phyloP scores from a whole-genome alignment of 768 basidiomycete genomes.

The Gelatoporia subvermispora region DNA sequence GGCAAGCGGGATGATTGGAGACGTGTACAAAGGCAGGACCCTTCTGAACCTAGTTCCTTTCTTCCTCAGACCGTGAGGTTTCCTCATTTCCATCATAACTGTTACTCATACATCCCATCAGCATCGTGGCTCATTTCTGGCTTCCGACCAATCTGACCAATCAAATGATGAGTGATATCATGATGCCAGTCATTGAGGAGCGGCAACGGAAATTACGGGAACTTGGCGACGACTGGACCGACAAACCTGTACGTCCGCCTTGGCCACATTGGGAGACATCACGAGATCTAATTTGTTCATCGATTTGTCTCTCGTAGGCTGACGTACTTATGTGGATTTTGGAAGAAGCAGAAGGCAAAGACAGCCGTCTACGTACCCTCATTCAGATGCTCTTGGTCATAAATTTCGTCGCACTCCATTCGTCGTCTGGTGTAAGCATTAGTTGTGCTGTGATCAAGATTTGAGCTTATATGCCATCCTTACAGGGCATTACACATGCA shows the following conservation, averaged over 20 bases:
- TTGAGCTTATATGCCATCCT: too few relatives aligned
- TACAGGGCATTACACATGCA: conserved; percentile 21
- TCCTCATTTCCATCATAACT: not conserved
- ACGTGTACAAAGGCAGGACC: conserved; percentile 10
- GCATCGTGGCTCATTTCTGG: not conserved
- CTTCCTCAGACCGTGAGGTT: conserved; percentile 12
- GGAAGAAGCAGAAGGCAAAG: conserved; percentile 27
- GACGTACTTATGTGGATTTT: conserved; percentile 45
- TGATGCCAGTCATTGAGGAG: conserved; percentile 10
- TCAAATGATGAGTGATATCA: conserved; percentile 5
- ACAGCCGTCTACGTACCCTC: conserved; percentile 19
- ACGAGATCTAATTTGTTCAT: too few relatives aligned
- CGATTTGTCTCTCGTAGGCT: conserved; percentile 23
- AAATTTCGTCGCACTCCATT: conserved; percentile 33
- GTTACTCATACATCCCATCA: not conserved
- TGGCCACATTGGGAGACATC: too few relatives aligned
- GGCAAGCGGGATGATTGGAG: conserved; percentile 10
- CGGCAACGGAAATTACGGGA: conserved; percentile 5
- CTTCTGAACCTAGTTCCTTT: conserved; percentile 11
- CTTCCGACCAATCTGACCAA: conserved; percentile 7
- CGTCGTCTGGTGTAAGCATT: conserved; percentile 7
- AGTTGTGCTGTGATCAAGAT: not conserved
- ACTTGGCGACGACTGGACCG: conserved; percentile 9
- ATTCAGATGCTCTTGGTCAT: conserved; percentile 19
- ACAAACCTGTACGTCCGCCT: conserved; percentile 16